Evolutionary conservation across 305 asterid genomes (phyloP).

Genomic region (Plantago rigida): DNA sequence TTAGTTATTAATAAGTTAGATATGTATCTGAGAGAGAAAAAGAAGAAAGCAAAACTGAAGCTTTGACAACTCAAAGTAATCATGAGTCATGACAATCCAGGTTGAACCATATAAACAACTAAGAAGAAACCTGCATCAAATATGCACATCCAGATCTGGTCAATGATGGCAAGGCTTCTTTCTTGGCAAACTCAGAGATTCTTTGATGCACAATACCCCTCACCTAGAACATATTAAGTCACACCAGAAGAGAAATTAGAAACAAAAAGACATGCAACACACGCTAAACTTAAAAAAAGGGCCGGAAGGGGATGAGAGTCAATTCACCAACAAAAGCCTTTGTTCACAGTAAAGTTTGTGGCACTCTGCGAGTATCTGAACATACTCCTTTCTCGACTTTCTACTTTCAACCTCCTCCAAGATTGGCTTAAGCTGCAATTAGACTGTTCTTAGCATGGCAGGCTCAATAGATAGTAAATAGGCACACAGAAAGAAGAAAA

Average conservation of each 20-base stretch:
- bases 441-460: constrained; percentile 23
- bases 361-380: constrained; percentile 82
- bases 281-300: not conserved
- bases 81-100: not conserved
- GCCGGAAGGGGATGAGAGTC: constrained; percentile 1
- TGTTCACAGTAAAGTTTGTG: constrained; percentile 95
- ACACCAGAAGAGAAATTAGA: constrained; percentile 4
- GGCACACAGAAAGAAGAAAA: not conserved
- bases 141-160: constrained; percentile 98
- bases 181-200: constrained; percentile 80
- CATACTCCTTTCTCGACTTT: constrained; percentile 86
- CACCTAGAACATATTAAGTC: constrained; percentile 44
- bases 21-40: no score
- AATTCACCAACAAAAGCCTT: constrained; percentile 71
- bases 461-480: constrained; percentile 13
- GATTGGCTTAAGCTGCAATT: constrained; percentile 81
- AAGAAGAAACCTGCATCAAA: constrained; percentile 68
- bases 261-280: constrained; percentile 1
- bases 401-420: constrained; percentile 92
- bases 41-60: not conserved
- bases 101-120: constrained; percentile 9
- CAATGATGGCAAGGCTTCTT: constrained; percentile 78
- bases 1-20: no score
- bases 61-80: constrained; percentile 16
- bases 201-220: constrained; percentile 80